Base-by-base conservation (phyloP, 352 stramenopile species). In the Peronospora tabacina region DNA sequence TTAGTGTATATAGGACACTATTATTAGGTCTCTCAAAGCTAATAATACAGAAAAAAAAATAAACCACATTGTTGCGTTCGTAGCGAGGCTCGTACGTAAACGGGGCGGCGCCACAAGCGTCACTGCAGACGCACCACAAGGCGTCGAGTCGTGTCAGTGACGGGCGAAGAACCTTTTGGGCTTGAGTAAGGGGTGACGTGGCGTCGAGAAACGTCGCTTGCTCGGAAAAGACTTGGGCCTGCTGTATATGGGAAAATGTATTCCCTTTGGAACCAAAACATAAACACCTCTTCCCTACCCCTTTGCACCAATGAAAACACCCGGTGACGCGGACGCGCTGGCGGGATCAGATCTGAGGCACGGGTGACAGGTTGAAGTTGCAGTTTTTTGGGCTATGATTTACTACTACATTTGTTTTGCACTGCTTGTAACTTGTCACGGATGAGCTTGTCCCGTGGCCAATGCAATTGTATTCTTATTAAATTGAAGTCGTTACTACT, bases 271-370 rank as follows among this genome's bases (percentile, higher is more conserved):
- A 28, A 41, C 28, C 10, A 32, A 30, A 30, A 32, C 22, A 26
- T 24, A 49, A 7, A n/a, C n/a, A n/a, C n/a, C n/a, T n/a, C 40
- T 5, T 20, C 19, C 36, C 16, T 26, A 17, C 17, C 40, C 13
- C 28, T 32, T 12, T 11, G 1, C 10, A 26, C 22, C 5, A 26
- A 26, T 26, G 22, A 26, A 2, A 43, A 49, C 19, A 39, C 3
- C 22, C 22, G 10, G 49, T 63, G 55, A 63, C 49, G 55, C 35
- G 5, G 49, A 5, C 7, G 11, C 33, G 49, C 10, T 48, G 35
- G 45, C 12, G 33, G 22, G 33, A 57, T 62, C 54, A 57, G 41
- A 61, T 61, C 39, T 55, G 53, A 61, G 22, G 5, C 5, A 22
- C 2, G 2, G 20, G 2, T 2, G 20, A 22, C 20, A 22, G 2